Evolutionary conservation across 2,329 filamentous ascomycete genomes (phyloP), one percentile per base, ranked within the genome.

Genomic region (Lachnellula cervina): DNA sequence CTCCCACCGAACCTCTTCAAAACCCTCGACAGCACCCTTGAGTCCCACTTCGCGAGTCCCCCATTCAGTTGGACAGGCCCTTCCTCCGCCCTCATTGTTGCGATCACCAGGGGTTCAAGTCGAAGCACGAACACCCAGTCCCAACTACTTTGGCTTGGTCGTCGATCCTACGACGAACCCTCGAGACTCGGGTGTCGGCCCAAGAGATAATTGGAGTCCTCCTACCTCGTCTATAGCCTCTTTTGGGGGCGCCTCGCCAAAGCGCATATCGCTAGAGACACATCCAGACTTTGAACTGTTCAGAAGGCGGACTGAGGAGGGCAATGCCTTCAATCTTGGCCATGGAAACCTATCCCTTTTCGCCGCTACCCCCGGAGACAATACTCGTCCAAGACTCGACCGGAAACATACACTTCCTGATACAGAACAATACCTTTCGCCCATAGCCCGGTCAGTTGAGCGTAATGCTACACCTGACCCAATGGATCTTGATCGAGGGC

Each of bases 221-320:
- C 80, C 84, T 0, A 84, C 83, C 8, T 88, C 86, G 0, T 86
- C 87, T 5, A 80, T 90, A 49, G 84, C 83, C 65, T 88, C 86
- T 0, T 89, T 88, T 52, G 82, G 79, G 19, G 81, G 85, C 16
- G 80, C 82, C 2, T 80, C 88, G 8, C 88, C 89, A 2, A 84
- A 84, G 59, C 80, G 86, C 60, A 74, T 90, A 6, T 81, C 89
- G 0, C 74, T 90, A 50, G 88, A 93, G 65, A 83, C 86, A 35
- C 91, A 92, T 65, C 82, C 88, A 6, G 86, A 91, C n/a, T 93
- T 88, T 60, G 89, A 93, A 69, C 87, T 87, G 2, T 93, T 95
- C 69, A 80, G 79, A 63, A 83, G 80, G 60, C 86, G 90, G 66
- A 81, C 83, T n/a, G 88, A 92, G 66, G 77, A 81, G 37, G 86